These are phyloP conservation scores for Allantophomopsis lycopodina DNA, from an alignment of 2,329 filamentous ascomycete genomes.

Conservation along the genomic window DNA sequence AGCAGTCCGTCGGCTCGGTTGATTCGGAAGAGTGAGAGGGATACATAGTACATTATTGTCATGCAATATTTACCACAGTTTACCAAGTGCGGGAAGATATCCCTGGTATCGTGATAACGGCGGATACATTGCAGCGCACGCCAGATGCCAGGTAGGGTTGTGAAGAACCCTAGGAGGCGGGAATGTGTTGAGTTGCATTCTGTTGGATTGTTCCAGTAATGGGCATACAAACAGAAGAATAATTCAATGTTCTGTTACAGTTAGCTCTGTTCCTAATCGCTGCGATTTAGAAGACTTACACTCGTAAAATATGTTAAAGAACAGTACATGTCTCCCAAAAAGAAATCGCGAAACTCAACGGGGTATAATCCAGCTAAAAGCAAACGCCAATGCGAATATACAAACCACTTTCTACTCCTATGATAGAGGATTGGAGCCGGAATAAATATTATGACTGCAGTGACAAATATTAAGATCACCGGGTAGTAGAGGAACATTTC, in stretches of 20 bases:
- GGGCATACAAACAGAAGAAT: constrained; percentile 90
- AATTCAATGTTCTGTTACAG: constrained; percentile 63
- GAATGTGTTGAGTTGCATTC: constrained; percentile 82
- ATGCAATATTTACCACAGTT: constrained; percentile 87
- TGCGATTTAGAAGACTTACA: constrained; percentile 35
- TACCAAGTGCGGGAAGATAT: constrained; percentile 81
- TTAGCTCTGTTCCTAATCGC: constrained; percentile 9
- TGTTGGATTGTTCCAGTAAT: constrained; percentile 55
- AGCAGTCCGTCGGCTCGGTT: constrained; percentile 39
- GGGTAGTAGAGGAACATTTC: constrained; percentile 77
- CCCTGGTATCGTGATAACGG: constrained; percentile 75
- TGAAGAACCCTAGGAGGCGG: constrained; percentile 73
- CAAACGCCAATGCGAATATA: constrained; percentile 81
- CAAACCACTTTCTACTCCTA: constrained; percentile 70
- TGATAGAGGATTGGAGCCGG: constrained; percentile 65
- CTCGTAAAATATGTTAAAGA: constrained; percentile 84
- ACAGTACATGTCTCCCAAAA: constrained; percentile 94
- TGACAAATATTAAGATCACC: constrained; percentile 60
- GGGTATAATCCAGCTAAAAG: constrained; percentile 77
- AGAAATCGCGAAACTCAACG: constrained; percentile 95
- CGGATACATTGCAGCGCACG: constrained; percentile 81
- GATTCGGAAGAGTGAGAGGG: constrained; percentile 74
- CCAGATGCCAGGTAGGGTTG: constrained; percentile 75
- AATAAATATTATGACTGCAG: constrained; percentile 56
- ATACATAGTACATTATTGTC: constrained; percentile 68